Percentiles rank a stretch among this genome's conserved stretches.
Evolutionary conservation across 768 basidiomycete species (phyloP).

Genomic region (Gloeophyllum trabeum): DNA sequence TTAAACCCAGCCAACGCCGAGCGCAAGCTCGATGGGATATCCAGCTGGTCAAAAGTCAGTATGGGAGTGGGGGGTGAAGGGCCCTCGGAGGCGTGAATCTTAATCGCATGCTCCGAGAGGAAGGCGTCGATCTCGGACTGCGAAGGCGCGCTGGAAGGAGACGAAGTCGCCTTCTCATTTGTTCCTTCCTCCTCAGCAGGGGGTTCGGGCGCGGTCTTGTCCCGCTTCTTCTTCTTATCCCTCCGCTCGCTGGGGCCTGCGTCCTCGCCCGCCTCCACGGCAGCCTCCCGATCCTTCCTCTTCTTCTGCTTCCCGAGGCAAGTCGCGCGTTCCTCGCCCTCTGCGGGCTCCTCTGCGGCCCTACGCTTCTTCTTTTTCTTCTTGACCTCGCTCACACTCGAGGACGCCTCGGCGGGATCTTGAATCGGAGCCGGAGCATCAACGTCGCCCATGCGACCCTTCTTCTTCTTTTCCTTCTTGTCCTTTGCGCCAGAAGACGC

Average conservation of each 20-base stretch:
- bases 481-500: not conserved
- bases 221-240: conserved; percentile 12
- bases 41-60: conserved; percentile 63
- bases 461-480: conserved; percentile 5
- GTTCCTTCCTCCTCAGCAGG: conserved; percentile 3
- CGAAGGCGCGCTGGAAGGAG: conserved; percentile 18
- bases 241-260: conserved; percentile 2
- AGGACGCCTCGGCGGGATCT: conserved; percentile 10
- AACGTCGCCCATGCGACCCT: conserved; percentile 26
- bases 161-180: conserved; percentile 1
- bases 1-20: conserved; percentile 61
- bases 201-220: conserved; percentile 9
- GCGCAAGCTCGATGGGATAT: conserved; percentile 50
- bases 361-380: conserved; percentile 9
- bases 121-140: conserved; percentile 44
- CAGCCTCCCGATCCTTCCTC: conserved; percentile 22
- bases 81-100: conserved; percentile 45
- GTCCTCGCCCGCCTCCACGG: conserved; percentile 11
- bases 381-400: conserved; percentile 9
- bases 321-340: not conserved
- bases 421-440: conserved; percentile 9
- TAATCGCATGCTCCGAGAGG: conserved; percentile 62
- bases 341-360: conserved; percentile 2
- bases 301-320: conserved; percentile 10
- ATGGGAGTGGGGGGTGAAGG: conserved; percentile 47